Conservation (phyloP, 108 stramenopile species). For the Skeletonema menzelii region DNA sequence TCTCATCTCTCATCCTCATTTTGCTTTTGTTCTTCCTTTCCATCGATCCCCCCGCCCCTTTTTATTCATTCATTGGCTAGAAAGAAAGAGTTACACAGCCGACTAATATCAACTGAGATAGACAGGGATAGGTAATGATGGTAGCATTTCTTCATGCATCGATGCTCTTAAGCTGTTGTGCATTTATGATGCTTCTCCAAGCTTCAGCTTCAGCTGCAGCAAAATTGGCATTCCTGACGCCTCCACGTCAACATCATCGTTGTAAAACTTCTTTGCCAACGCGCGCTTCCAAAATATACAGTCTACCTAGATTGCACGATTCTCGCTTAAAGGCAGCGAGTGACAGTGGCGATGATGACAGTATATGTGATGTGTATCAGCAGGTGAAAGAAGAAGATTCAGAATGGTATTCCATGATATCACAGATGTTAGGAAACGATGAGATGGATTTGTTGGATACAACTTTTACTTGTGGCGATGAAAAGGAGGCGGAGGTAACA, state of each 20-base stretch:
- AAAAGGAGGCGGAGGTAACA: background rate
- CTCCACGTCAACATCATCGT: background rate
- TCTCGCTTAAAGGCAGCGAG: background rate
- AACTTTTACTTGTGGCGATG: background rate
- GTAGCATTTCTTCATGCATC: background rate
- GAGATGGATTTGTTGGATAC: constrained; percentile 1
- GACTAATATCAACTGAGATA: background rate
- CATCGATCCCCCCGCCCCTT: too few species aligned
- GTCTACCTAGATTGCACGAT: background rate
- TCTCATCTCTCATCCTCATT: too few species aligned
- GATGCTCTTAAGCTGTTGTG: background rate
- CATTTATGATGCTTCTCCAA: background rate
- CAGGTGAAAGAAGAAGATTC: constrained; percentile 51
- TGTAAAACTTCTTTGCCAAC: background rate
- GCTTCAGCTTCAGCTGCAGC: background rate
- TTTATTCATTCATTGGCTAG: background rate
- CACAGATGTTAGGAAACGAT: constrained; percentile 32
- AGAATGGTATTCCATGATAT: constrained; percentile 43
- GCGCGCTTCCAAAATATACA: background rate
- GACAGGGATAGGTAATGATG: background rate
- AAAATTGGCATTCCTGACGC: background rate
- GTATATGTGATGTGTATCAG: constrained; percentile 34
- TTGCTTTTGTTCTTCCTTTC: too few species aligned
- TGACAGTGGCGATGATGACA: constrained; percentile 8
- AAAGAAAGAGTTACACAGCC: too few species aligned